Percentiles rank a stretch among this genome's conserved stretches.
Conservation (phyloP, 169 alveolate genomes). For the Plasmodium malariae region DNA sequence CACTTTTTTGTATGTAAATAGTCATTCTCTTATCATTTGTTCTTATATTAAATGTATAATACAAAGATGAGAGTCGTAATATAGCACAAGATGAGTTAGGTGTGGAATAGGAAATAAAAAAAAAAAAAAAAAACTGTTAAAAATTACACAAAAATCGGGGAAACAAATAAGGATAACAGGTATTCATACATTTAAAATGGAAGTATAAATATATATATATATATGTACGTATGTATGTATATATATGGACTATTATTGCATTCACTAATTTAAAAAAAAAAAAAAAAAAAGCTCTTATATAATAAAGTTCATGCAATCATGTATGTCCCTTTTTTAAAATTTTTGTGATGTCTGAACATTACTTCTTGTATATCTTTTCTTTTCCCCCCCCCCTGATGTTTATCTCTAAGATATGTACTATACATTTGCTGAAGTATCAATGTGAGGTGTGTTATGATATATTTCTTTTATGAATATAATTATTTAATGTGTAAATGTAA, state of each 20-base stretch:
- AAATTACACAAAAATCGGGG: constrained; percentile 11
- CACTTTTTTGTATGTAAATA: too few relatives aligned
- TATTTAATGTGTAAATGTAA: too few relatives aligned
- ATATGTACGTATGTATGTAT: neutral
- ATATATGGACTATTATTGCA: neutral
- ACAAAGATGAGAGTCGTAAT: too few relatives aligned
- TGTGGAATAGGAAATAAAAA: neutral
- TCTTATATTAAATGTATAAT: too few relatives aligned
- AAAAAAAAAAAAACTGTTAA: neutral
- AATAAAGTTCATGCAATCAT: neutral
- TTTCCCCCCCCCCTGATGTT: too few relatives aligned
- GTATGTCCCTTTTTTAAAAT: neutral
- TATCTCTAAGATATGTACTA: too few relatives aligned
- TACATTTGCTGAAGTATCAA: too few relatives aligned
- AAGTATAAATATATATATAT: neutral
- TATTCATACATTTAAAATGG: constrained; percentile 10
- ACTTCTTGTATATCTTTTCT: too few relatives aligned
- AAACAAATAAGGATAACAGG: constrained; percentile 3
- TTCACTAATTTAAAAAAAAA: neutral
- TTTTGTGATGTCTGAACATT: too few relatives aligned
- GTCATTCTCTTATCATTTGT: too few relatives aligned
- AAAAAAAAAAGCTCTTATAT: neutral
- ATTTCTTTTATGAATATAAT: too few relatives aligned
- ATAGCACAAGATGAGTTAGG: neutral
- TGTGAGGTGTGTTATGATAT: too few relatives aligned